Evolutionary conservation across 1,284 basidiomycete species (phyloP), one percentile per base, ranked within the genome.

Genomic region (Paramarasmius palmivorus): DNA sequence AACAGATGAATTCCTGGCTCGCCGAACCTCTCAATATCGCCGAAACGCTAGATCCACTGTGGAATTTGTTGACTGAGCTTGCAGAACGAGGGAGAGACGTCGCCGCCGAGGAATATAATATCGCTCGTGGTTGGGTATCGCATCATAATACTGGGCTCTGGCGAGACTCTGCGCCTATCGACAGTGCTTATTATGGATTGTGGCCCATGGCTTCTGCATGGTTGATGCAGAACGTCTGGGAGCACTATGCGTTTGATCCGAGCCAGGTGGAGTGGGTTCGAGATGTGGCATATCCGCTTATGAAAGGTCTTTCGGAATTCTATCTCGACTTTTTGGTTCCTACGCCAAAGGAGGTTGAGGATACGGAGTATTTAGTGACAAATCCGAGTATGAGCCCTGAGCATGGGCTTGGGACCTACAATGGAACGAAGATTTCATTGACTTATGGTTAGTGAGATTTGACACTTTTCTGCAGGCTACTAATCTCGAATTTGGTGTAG

Each of bases 361-460:
- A 47, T 19, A 34, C 50, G 17, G 41, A 48, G 10, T 57, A 59
- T 45, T 44, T 62, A 12, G 61, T 60, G 7, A 52, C 57, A 3
- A 60, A 60, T 38, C 61, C 61, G 8, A 59, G 57, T 39, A 53
- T 59, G 52, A 60, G 59, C 17, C 61, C 59, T 3, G 61, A 62
- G 40, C 51, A 55, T 36, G 57, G 54, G 10, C 54, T 60, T 32
- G 59, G 45, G 2, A 38, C 37, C 42, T 58, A 57, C 23, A 58
- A 60, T 26, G 58, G 49, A 23, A 56, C 55, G 25, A 55, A 57
- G 25, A 50, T 55, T 1, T 56, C 60, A 2, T 54, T 57, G 14
- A 61, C 51, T 39, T 58, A 56, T 48, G 57, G 57, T 56, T 12
- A 47, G 48, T 37, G 19, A 6, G 15, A 17, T 40, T 2, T 38